Base-by-base conservation (phyloP, 2,329 filamentous ascomycete species). In the Fusarium stilboides region DNA sequence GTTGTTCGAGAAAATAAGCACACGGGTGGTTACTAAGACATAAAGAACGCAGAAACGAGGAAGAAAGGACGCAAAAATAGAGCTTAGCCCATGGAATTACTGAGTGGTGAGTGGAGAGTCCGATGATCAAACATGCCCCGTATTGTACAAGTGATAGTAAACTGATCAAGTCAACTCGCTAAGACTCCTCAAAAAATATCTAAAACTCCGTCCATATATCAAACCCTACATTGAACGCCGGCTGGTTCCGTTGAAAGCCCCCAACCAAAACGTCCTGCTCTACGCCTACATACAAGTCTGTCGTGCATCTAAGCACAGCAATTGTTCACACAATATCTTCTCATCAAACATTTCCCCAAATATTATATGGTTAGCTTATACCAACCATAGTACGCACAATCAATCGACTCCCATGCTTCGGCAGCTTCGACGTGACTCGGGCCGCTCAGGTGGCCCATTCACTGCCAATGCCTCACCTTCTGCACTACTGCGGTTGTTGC, bases 341-440 rank as follows among this genome's bases (percentile, higher is more conserved):
- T 28, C 43, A 28, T 34, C 56, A 47, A 24, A 59, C 6, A 19
- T 45, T 22, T 28, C 31, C 37, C 24, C 39, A 40, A 19, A 19
- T n/a, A 22, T 55, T 34, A 62, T 62, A 42, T 28, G 19, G 17
- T 52, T 56, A n/a, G 24, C 24, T 45, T 31, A 24, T 50, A 42
- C 22, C 40, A 20, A 39, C 43, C 34, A 40, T 39, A 36, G 26
- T 37, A 24, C 42, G 20, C 22, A 4, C 20, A 13, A 17, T 74
- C 37, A 75, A 40, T 75, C 73, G 31, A 75, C 73, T 0, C 71
- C 70, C 71, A 68, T 75, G 36, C 59, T 75, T 50, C 71, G 68
- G 45, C 71, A 31, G 28, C 28, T 31, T 31, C 28, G 28, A 31
- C 28, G 28, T 10, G 28, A 31, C 28, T 31, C 28, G 28, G 65